Evolutionary conservation across 2,329 filamentous ascomycete species (phyloP).

Genomic region (Botryosphaeria dothidea): DNA sequence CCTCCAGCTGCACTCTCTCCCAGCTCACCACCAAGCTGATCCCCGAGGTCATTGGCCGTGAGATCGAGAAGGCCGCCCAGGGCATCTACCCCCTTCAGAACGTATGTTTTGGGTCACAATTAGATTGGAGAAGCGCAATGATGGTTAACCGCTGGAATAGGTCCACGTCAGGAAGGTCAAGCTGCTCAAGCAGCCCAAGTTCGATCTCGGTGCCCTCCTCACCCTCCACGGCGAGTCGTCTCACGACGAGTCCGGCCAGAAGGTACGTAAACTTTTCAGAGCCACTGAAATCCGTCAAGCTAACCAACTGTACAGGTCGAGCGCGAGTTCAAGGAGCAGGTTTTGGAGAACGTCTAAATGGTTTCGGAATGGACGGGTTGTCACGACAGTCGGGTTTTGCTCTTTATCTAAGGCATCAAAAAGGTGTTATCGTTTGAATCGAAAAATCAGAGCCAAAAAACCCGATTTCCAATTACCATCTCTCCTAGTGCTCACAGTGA

Average conservation of each 20-base stretch:
- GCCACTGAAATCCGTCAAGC: neutral
- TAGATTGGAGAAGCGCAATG: neutral
- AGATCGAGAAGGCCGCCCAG: slow-evolving; percentile 99
- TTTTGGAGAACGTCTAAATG: slow-evolving; percentile 88
- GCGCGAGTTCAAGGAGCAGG: slow-evolving; percentile 98
- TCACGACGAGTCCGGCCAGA: slow-evolving; percentile 95
- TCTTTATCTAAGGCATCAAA: slow-evolving; percentile 41
- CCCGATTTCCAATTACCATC: slow-evolving; percentile 18
- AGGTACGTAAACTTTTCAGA: slow-evolving; percentile 58
- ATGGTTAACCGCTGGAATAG: slow-evolving; percentile 50
- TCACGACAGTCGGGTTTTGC: slow-evolving; percentile 19
- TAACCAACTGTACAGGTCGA: slow-evolving; percentile 53
- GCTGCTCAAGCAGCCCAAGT: slow-evolving; percentile 98
- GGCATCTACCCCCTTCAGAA: slow-evolving; percentile 99
- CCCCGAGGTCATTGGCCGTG: slow-evolving; percentile 97
- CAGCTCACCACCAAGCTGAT: slow-evolving; percentile 99
- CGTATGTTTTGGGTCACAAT: slow-evolving; percentile 55
- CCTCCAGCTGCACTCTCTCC: slow-evolving; percentile 87
- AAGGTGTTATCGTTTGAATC: slow-evolving; percentile 35
- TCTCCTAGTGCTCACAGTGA: slow-evolving; percentile 16
- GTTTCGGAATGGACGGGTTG: slow-evolving; percentile 33
- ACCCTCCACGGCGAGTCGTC: slow-evolving; percentile 96
- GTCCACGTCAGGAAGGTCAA: slow-evolving; percentile 99
- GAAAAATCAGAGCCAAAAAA: slow-evolving; percentile 21
- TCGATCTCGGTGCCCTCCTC: slow-evolving; percentile 95